Percentiles rank a stretch among this genome's conserved stretches.
Evolutionary conservation across 441 rosid genomes (phyloP).

Genomic region (Gossypium lobatum): DNA sequence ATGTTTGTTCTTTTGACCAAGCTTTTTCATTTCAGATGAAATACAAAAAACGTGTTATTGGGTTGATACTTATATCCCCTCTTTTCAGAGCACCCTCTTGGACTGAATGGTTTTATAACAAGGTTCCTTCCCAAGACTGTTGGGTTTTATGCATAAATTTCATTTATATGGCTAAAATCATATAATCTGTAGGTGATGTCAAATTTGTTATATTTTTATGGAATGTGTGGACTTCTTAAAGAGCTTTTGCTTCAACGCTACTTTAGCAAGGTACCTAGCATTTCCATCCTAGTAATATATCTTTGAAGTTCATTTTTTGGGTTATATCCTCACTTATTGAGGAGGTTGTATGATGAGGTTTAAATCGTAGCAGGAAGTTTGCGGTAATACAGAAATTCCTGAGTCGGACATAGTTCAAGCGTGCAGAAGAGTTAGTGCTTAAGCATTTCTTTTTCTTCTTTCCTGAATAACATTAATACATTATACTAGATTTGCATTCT

Average conservation of each 20-base stretch:
- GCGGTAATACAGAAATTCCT: constrained; percentile 60
- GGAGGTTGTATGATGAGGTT: constrained; percentile 9
- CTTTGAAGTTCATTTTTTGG: neutral
- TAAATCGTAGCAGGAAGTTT: constrained; percentile 49
- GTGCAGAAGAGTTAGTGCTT: constrained; percentile 52
- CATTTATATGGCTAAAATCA: constrained; percentile 8
- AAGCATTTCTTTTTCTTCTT: constrained; percentile 2
- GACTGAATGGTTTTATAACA: constrained; percentile 78
- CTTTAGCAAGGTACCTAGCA: constrained; percentile 57
- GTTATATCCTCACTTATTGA: neutral
- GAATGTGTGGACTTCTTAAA: constrained; percentile 64
- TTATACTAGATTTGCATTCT: neutral
- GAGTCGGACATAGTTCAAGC: constrained; percentile 66
- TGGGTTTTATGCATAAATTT: neutral
- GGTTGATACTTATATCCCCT: constrained; percentile 70
- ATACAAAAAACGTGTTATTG: constrained; percentile 60
- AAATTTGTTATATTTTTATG: constrained; percentile 65
- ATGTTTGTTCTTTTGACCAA: constrained; percentile 11
- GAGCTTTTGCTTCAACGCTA: constrained; percentile 65
- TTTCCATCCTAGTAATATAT: constrained; percentile 10
- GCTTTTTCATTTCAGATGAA: constrained; percentile 46
- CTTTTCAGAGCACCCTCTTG: constrained; percentile 70
- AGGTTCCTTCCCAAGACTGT: constrained; percentile 26
- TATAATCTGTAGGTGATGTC: constrained; percentile 44
- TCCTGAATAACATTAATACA: neutral